Evolutionary conservation across 768 basidiomycete genomes (phyloP).

Genomic region (Pulveroboletus sp.): DNA sequence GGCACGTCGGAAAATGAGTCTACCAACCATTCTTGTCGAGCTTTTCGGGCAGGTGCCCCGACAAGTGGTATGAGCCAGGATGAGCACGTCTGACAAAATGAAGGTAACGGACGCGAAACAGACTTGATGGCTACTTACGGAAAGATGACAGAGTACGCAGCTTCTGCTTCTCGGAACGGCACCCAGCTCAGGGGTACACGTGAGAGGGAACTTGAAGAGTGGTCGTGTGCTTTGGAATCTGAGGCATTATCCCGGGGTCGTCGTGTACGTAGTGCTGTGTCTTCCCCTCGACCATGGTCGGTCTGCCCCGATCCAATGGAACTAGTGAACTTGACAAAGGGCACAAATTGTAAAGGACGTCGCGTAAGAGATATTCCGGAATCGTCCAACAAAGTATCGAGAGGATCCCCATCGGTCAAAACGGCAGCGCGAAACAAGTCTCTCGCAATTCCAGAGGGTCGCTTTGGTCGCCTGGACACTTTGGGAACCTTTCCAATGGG

Average conservation of each 20-base stretch:
- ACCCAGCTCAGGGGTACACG: conserved; percentile 22
- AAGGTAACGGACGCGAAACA: neutral
- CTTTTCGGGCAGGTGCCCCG: neutral
- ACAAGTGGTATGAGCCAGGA: conserved; percentile 1
- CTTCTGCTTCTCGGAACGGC: conserved; percentile 26
- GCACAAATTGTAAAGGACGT: conserved; percentile 27
- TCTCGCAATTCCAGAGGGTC: conserved; percentile 6
- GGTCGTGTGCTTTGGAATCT: neutral
- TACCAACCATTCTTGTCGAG: neutral
- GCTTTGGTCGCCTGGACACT: neutral
- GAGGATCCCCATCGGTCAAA: conserved; percentile 23
- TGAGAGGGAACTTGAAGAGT: neutral
- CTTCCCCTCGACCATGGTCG: neutral
- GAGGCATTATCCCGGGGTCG: neutral
- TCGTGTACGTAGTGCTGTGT: neutral
- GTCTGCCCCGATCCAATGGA: neutral
- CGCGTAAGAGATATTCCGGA: conserved; percentile 11
- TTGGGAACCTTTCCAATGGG: neutral
- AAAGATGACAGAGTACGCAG: conserved; percentile 25
- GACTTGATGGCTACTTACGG: conserved; percentile 13
- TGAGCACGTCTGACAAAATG: conserved; percentile 3
- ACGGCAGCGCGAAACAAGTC: conserved; percentile 26
- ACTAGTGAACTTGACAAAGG: conserved; percentile 19
- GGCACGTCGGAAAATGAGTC: too few species aligned
- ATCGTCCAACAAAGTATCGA: conserved; percentile 10